Base-by-base conservation (phyloP, 106 monocot genomes). In the Posidonia australis region DNA sequence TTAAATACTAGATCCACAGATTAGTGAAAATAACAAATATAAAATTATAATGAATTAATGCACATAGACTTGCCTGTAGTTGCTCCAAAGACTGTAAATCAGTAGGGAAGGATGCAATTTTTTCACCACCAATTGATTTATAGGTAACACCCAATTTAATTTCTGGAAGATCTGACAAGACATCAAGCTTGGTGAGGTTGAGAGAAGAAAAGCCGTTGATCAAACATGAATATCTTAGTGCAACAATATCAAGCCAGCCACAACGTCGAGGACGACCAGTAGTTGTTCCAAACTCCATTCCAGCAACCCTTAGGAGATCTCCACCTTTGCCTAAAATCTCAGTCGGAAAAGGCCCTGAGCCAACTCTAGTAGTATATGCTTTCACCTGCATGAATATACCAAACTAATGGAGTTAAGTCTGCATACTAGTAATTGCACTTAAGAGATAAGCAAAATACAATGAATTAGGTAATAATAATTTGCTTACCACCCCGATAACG, bases 241-340 rank as follows among this genome's bases (percentile, higher is more conserved):
- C 89, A 62, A 90, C 86, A 17, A 96, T 70, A 74, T 96, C 94
- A 47, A 96, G 90, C 94, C 94, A 96, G 57, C 94, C 94, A 72
- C 94, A 96, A 1, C 90, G 89, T 25, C 94, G 72, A 45, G 94
- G 94, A 46, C 94, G 81, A 21, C 94, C 94, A 12, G 94, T 96
- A 11, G 86, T 84, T 18, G 94, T 96, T 54, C 94, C 94, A 67
- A 96, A 96, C 45, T 96, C 94, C 94, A 90, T 90, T 51, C 94
- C 94, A 56, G 84, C 82, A 31, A 46, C 51, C 67, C 94, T 72
- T 56, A 96, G 86, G 2, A 76, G 45, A 51, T 96, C 90, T 60
- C 94, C 94, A 63, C 36, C 79, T 76, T 82, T 78, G 21, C 90
- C 78, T 24, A 90, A 67, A 17, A 90, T 71, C 70, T 96, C 94